Conservation (phyloP, 768 basidiomycete species). For the Trametes villosa region DNA sequence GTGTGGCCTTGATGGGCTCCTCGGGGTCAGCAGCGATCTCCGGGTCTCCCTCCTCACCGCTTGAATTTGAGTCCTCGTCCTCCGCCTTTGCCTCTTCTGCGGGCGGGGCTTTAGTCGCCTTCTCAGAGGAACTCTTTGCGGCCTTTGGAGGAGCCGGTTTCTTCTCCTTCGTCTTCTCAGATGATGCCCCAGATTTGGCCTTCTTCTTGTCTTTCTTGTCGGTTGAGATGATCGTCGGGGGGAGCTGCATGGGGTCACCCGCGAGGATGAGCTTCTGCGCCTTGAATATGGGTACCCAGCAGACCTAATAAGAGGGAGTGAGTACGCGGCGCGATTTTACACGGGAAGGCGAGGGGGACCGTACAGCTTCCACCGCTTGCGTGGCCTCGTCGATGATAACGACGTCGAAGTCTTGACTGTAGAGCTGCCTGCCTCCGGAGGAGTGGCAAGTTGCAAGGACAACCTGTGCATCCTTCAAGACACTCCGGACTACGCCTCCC, state of each 20-base stretch:
- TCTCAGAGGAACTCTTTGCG: neutral
- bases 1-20: neutral
- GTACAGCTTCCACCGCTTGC: constrained; percentile 91
- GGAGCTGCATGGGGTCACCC: constrained; percentile 95
- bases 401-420: constrained; percentile 82
- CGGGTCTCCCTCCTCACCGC: constrained; percentile 17
- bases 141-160: neutral
- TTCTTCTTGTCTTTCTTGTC: constrained; percentile 43
- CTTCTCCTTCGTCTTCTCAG: neutral
- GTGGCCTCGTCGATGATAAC: constrained; percentile 98
- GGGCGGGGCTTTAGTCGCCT: neutral
- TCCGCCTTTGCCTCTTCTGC: neutral
- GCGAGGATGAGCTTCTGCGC: constrained; percentile 88
- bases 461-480: constrained; percentile 57
- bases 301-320: constrained; percentile 53
- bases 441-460: constrained; percentile 96
- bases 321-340: neutral
- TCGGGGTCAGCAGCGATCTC: constrained; percentile 11
- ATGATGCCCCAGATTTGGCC: neutral
- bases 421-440: constrained; percentile 82
- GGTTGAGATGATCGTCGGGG: constrained; percentile 85
- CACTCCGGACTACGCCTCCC: constrained; percentile 78
- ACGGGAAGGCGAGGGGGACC: constrained; percentile 23
- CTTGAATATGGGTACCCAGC: constrained; percentile 96
- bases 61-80: neutral